A percentile compares a stretch with the other conserved stretches of the same genome.
phyloP scores from a whole-genome alignment of 1,284 basidiomycete species.

The Wolfiporia cocos region DNA sequence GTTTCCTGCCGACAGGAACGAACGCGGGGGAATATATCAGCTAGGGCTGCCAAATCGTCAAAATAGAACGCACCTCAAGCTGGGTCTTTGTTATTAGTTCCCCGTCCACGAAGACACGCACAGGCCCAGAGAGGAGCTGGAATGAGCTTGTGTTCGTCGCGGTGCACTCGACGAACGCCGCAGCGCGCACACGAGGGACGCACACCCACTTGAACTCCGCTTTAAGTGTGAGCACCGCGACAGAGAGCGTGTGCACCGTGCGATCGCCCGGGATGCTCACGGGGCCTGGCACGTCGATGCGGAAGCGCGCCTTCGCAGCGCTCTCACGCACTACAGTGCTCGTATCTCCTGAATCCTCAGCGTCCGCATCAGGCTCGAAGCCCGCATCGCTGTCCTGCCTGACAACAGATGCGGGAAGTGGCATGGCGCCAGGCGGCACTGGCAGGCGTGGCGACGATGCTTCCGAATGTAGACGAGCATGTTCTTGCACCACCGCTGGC shows the following conservation, averaged over 20 bases:
- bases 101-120: conserved; percentile 45
- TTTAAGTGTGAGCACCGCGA: conserved; percentile 43
- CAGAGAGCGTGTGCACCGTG: conserved; percentile 44
- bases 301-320: neutral
- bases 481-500: too few species aligned
- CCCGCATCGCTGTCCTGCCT: too few species aligned
- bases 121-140: conserved; percentile 43
- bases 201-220: conserved; percentile 40
- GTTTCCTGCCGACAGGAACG: too few species aligned
- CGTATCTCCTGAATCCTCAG: too few species aligned
- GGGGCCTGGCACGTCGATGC: neutral
- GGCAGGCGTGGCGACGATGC: too few species aligned
- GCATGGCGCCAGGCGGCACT: too few species aligned
- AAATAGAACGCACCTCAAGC: conserved; percentile 30
- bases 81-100: conserved; percentile 42
- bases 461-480: too few species aligned
- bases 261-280: conserved; percentile 47
- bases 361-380: too few species aligned
- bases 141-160: too few species aligned
- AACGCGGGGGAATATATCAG: too few species aligned
- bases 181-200: conserved; percentile 39
- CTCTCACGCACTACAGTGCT: neutral
- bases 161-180: conserved; percentile 40
- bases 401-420: too few species aligned
- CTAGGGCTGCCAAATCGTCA: too few species aligned